Evolutionary conservation across 768 basidiomycete genomes (phyloP).

Genomic region (Leccinum boreale): DNA sequence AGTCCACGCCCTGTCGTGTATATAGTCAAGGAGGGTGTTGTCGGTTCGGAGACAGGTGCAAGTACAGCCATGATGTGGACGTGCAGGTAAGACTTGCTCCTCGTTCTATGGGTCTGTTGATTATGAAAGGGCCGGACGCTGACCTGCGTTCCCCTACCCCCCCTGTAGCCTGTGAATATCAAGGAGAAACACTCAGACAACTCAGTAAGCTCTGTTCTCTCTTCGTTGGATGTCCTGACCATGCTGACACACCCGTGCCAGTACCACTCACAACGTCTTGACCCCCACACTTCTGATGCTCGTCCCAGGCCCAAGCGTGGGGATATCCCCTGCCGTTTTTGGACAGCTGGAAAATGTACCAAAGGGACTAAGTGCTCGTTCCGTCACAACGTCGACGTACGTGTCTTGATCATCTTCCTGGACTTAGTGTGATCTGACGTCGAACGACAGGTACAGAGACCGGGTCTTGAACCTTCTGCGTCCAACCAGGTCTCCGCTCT

Average conservation of each 20-base stretch:
- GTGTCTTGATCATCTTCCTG: conserved; percentile 1
- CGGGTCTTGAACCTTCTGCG: not conserved
- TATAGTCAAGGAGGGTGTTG: conserved; percentile 22
- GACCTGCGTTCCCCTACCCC: not conserved
- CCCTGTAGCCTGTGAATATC: not conserved
- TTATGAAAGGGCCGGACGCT: not conserved
- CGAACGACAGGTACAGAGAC: conserved; percentile 8
- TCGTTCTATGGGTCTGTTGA: not conserved
- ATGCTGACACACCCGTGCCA: not conserved
- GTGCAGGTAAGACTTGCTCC: conserved; percentile 5
- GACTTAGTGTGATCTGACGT: not conserved
- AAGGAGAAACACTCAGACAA: not conserved
- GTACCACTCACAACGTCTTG: not conserved
- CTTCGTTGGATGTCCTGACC: not conserved
- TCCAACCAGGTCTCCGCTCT: not conserved
- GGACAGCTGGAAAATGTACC: conserved; percentile 38
- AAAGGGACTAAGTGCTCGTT: conserved; percentile 36
- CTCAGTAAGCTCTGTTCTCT: not conserved
- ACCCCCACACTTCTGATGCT: conserved; percentile 6
- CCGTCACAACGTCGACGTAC: conserved; percentile 33
- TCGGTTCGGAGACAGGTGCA: conserved; percentile 27
- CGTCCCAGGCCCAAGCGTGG: conserved; percentile 22
- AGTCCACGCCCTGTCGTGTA: conserved; percentile 17
- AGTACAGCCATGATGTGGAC: conserved; percentile 15
- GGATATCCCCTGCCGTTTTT: conserved; percentile 24